A percentile compares a stretch with the other conserved stretches of the same genome.
These are phyloP conservation scores for Rehmannia glutinosa DNA, from an alignment of 257 asterid species.

Conservation along the genomic window DNA sequence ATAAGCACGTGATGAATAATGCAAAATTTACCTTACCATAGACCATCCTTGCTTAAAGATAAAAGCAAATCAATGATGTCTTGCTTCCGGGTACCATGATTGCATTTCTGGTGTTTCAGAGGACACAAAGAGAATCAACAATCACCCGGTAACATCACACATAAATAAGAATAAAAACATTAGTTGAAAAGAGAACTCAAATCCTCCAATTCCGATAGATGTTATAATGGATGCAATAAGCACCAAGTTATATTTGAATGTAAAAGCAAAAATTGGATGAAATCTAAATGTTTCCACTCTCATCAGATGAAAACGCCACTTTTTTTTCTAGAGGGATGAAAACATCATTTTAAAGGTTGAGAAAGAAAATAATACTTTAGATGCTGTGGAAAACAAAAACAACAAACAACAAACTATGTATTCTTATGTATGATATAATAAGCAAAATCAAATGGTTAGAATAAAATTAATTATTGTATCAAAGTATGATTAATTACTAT, in stretches of 20 bases:
- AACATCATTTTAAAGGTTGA: no score
- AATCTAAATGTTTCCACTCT: background rate
- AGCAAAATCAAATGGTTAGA: background rate
- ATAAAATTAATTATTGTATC: background rate
- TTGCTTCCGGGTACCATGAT: slow-evolving; percentile 58
- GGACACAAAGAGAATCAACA: slow-evolving; percentile 14
- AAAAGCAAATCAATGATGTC: slow-evolving; percentile 54
- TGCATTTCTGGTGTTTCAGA: slow-evolving; percentile 43
- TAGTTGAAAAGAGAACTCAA: background rate
- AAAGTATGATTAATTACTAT: background rate
- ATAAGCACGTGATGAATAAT: slow-evolving; percentile 10
- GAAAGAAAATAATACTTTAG: background rate
- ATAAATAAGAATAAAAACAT: background rate
- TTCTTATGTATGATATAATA: background rate
- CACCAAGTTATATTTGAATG: no score
- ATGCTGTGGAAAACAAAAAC: background rate
- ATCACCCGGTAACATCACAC: background rate
- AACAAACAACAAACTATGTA: background rate
- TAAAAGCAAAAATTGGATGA: background rate
- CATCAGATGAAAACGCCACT: background rate
- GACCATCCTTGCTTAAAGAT: slow-evolving; percentile 42
- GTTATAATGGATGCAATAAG: background rate
- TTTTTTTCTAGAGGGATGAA: no score
- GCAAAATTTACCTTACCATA: slow-evolving; percentile 48
- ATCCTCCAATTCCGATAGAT: background rate